Base-by-base conservation (phyloP, 2,329 filamentous ascomycete genomes). In the Ascochyta fabae region DNA sequence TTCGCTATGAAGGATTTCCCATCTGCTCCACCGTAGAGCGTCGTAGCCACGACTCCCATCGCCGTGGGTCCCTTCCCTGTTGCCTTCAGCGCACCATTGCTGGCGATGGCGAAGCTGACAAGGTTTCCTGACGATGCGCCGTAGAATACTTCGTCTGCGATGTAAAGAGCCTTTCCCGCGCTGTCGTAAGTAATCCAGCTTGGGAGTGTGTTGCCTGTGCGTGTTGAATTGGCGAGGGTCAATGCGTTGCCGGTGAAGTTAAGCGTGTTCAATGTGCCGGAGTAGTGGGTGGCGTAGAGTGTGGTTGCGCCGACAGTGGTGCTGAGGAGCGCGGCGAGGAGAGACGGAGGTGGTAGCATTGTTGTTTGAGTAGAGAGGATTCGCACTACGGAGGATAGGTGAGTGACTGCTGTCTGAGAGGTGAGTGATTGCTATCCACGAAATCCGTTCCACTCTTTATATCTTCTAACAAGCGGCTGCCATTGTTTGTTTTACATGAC, bases 151-250 rank as follows among this genome's bases (percentile, higher is more conserved):
- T 73, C 70, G 48, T 71, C 69, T 5, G 69, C 52, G 22, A 70
- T 58, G 45, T 72, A 72, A 5, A 72, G 29, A 1, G 60, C 60
- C 34, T 71, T 68, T 16, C 65, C 64, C 1, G 59, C 42, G 34
- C 53, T 45, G 49, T 73, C 70, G 23, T 69, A 73, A 9, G 70
- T 71, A 4, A 73, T 63, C 70, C 70, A 73, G 31, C 65, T 69
- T 2, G 70, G 68, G 10, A 73, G 46, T 2, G 35, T 59, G 48
- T 71, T 72, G 6, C 64, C 63, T 0, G 65, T 62, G n/a, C 48
- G 58, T 1, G 53, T 60, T 7, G 65, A 63, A 22, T 52, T 61
- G 9, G 44, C 66, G 44, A 69, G 24, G 7, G 58, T 65, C 54
- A 74, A 53, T 12, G 63, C 59, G n/a, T 53, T 63, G 31, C 62